Evolutionary conservation across 805 yeast species (phyloP), one percentile per base, ranked within the genome.

Genomic region (Wickerhamomyces canadensis): DNA sequence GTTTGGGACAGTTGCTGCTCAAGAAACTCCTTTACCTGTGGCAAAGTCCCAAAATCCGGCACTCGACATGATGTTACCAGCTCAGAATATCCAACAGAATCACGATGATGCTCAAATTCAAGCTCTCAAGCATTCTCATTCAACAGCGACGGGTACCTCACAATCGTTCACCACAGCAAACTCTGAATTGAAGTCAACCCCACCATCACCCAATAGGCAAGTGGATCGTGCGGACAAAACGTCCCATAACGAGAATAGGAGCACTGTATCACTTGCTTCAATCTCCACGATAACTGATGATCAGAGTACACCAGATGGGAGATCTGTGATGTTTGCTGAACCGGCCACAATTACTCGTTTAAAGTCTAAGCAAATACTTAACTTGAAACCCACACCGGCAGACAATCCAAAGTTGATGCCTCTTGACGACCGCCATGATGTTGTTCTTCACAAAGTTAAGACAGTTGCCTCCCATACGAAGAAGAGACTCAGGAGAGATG

Each of bases 391-490:
- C 12, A 22, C 37, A 5, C 47, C 47, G 2, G 37, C 27, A 1
- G 11, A 5, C 19, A 27, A 31, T 36, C 34, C 21, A 18, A 21
- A 10, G 4, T 4, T 36, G 4, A 21, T 19, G 13, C 32, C 49
- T n/a, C 17, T 52, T 25, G 47, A 42, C 5, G 44, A 52, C 15
- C 38, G 32, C 24, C 49, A 47, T 6, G 43, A 44, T 14, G 34
- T 45, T 15, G 32, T 54, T 3, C 41, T 51, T 5, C 48, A 44
- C 16, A 53, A 37, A 24, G 25, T 60, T 10, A 58, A 52, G 23
- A 40, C 41, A 14, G 44, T 42, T 15, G 54, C 61, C 1, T 39
- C 48, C 5, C 51, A 43, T 8, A 53, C 58, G 0, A 50, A 52
- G 19, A 39, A 39, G 4, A 37, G 22, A 17, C 13, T 44, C 3